Evolutionary conservation across 805 yeast species (phyloP), one percentile per base, ranked within the genome.

Genomic region (Metschnikowia similis): DNA sequence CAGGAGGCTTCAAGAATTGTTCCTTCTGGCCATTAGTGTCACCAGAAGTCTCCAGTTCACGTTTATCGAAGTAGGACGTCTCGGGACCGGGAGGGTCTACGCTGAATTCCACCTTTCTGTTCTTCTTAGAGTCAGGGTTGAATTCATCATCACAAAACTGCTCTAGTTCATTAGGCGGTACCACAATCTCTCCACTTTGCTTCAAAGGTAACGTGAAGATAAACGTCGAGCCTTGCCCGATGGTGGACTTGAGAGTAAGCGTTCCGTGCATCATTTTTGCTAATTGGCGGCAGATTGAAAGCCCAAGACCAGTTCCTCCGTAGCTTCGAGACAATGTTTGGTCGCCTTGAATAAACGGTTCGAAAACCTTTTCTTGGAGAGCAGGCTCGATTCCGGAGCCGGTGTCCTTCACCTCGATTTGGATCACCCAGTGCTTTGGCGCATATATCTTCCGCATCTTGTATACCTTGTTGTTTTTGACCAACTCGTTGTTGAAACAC

Each of bases 281-380:
- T 52, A 94, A 78, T 66, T 92, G 97, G 51, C 89, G 76, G 68
- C 97, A 94, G 61, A 92, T 92, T 0, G 84, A 77, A 40, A 92
- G 76, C 1, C 99, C 99, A 43, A 92, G 74, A 2, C 98, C 99
- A 0, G 97, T 94, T 57, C 99, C 99, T 51, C 98, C 97, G 62
- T 87, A 85, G 50, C 91, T 88, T 62, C 96, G 77, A 5, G 96
- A 87, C 28, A 89, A 74, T 0, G 97, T 89, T 66, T 90, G 96
- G 62, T 92, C 98, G 47, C 98, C 99, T 70, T 92, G 99, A 16
- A 91, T 90, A 72, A 92, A 92, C 1, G 98, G 97, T 61, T 94
- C 97, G 66, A 92, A 92, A 1, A 92, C 95, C 53, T 86, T 82
- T 40, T 83, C 83, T 61, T 88, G 97, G 48, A 90, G 67, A 1